phyloP scores from a whole-genome alignment of 495 filamentous ascomycete species.

The Penicillium egyptiacum region DNA sequence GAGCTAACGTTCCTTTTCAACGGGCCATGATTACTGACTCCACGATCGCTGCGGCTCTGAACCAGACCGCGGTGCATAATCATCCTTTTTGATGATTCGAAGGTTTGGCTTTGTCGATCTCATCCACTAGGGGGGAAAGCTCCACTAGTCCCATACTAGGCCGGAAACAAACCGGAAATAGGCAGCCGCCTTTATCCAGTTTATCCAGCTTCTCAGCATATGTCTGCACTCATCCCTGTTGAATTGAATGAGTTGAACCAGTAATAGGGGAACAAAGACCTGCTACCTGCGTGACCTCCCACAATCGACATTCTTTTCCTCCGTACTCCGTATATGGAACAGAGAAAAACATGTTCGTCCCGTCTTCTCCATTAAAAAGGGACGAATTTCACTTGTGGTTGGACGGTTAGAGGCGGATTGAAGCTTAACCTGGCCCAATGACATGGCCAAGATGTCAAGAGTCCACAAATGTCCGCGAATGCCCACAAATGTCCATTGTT shows the following conservation, averaged over 20 bases:
- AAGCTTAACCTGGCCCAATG: constrained; percentile 23
- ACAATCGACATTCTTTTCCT: not conserved
- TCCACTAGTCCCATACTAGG: constrained; percentile 5
- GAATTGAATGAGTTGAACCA: not conserved
- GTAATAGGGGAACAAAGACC: not conserved
- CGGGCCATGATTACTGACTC: not conserved
- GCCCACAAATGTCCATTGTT: constrained; percentile 13
- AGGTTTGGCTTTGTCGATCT: constrained; percentile 9
- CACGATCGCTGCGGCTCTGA: constrained; percentile 24
- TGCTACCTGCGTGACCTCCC: not conserved
- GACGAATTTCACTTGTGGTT: not conserved
- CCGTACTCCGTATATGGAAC: not conserved
- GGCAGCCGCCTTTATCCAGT: not conserved
- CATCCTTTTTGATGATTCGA: constrained; percentile 9
- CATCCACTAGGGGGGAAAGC: not conserved
- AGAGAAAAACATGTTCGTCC: not conserved
- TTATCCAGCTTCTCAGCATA: not conserved
- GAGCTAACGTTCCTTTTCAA: constrained; percentile 1
- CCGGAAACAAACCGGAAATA: not conserved
- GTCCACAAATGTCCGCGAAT: constrained; percentile 5
- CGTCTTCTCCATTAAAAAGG: not conserved
- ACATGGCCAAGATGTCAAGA: constrained; percentile 7
- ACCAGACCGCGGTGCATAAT: constrained; percentile 11
- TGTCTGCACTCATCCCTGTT: not conserved
- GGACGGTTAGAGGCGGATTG: constrained; percentile 1